Evolutionary conservation across 495 filamentous ascomycete genomes (phyloP), one percentile per base, ranked within the genome.

Genomic region (Daldinia grandis): DNA sequence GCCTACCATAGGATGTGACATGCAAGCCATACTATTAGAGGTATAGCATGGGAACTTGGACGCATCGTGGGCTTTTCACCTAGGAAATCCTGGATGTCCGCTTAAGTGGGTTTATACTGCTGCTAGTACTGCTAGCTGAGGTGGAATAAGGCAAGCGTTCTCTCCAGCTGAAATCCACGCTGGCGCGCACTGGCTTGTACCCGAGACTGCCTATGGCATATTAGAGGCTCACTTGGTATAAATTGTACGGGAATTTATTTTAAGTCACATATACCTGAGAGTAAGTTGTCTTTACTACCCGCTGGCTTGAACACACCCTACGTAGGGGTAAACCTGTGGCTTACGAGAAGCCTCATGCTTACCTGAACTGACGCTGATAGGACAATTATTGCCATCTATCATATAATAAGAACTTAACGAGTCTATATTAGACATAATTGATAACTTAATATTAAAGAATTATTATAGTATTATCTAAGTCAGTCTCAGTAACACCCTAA

Each of bases 1-100:
- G 10, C 15, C 56, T 54, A 37, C 44, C 44, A 59, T 59, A 64
- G 27, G 63, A 59, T 55, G 31, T 69, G 50, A 57, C 65, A 65
- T 65, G 61, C 56, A 62, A 64, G 56, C 69, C 61, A 67, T 68
- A 57, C 55, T 59, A 40, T 33, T 55, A 64, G 17, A 10, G 57
- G 49, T 53, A 57, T 50, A 19, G 56, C 17, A 33, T 44, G 61
- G 60, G 69, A 72, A 62, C 60, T 72, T 59, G 54, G 64, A 63
- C 19, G 15, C 31, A 47, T 64, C 63, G 10, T 57, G 21, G 40
- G 7, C 38, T 24, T 15, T 57, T 12, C 30, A 35, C 54, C 37
- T 21, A 47, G 42, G 19, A 7, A 30, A 64, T 44, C 25, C 27
- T 53, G 53, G 54, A 38, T 50, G 30, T 4, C 42, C 31, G 24